Percentiles rank a stretch among this genome's conserved stretches.
Conservation (phyloP, 768 basidiomycete genomes). For the Lentinula aciculospora region DNA sequence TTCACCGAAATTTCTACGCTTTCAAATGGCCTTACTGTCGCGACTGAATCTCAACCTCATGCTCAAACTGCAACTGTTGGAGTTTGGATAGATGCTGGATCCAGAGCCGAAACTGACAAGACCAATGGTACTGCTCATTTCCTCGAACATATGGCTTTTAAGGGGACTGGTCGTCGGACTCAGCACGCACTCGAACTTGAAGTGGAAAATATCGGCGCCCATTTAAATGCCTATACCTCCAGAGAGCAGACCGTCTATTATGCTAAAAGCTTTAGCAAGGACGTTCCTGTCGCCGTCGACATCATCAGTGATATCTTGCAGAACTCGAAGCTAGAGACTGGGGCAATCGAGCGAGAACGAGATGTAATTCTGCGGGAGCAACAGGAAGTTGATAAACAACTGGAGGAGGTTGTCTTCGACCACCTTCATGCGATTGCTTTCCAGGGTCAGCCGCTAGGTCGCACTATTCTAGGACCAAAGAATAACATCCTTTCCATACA, state of each 20-base stretch:
- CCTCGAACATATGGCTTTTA: constrained; percentile 98
- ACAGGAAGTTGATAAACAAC: constrained; percentile 98
- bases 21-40: constrained; percentile 91
- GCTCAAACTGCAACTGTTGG: constrained; percentile 98
- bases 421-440: constrained; percentile 96
- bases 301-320: constrained; percentile 98
- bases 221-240: constrained; percentile 97
- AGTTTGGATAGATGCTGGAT: constrained; percentile 98
- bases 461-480: constrained; percentile 96
- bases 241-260: constrained; percentile 99
- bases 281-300: constrained; percentile 85
- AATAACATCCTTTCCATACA: constrained; percentile 94
- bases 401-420: constrained; percentile 98
- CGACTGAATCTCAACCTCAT: constrained; percentile 85
- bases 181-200: constrained; percentile 93
- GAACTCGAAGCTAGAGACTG: constrained; percentile 86
- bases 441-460: constrained; percentile 96
- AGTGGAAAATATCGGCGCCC: constrained; percentile 96
- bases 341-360: constrained; percentile 90
- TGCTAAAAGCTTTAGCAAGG: constrained; percentile 96
- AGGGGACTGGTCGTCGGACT: constrained; percentile 83
- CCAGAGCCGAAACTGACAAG: constrained; percentile 91
- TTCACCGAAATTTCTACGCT: constrained; percentile 90
- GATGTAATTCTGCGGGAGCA: constrained; percentile 96
- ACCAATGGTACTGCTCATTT: constrained; percentile 98